Conservation (phyloP, 2,329 filamentous ascomycete genomes). For the Biscogniauxia sp. region DNA sequence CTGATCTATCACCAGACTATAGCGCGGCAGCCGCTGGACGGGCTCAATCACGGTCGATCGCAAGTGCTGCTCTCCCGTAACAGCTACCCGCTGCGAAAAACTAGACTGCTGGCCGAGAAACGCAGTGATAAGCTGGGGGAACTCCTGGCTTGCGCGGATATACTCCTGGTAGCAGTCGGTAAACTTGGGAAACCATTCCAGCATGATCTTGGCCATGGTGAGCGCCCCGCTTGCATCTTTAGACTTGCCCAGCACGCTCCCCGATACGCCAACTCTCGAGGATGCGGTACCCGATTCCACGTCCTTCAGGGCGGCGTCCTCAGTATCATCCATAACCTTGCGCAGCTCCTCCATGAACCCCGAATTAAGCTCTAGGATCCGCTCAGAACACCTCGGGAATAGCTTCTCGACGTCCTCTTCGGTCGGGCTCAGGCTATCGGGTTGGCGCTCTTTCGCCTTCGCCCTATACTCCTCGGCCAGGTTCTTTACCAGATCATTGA, state of each 20-base stretch:
- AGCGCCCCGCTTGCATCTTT: slow-evolving; percentile 77
- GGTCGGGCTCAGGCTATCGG: slow-evolving; percentile 67
- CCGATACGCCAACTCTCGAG: slow-evolving; percentile 41
- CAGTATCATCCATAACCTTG: slow-evolving; percentile 75
- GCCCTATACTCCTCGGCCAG: slow-evolving; percentile 78
- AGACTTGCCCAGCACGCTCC: slow-evolving; percentile 43
- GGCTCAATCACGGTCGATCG: slow-evolving; percentile 94
- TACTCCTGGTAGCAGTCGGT: slow-evolving; percentile 90
- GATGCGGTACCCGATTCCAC: slow-evolving; percentile 60
- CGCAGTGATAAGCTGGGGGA: slow-evolving; percentile 74
- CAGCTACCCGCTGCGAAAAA: slow-evolving; percentile 75
- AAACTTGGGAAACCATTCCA: slow-evolving; percentile 93
- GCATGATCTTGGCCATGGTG: slow-evolving; percentile 74
- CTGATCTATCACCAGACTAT: slow-evolving; percentile 94
- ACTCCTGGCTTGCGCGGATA: slow-evolving; percentile 84
- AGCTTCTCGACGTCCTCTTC: slow-evolving; percentile 70
- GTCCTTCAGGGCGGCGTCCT: slow-evolving; percentile 74
- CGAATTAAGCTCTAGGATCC: slow-evolving; percentile 79
- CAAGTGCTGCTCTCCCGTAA: slow-evolving; percentile 85
- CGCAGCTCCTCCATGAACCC: slow-evolving; percentile 76
- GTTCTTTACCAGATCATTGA: slow-evolving; percentile 77
- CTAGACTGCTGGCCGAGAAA: slow-evolving; percentile 80
- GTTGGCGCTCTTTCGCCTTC: slow-evolving; percentile 57
- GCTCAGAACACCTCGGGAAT: slow-evolving; percentile 77
- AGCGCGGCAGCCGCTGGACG: slow-evolving; percentile 88